These are phyloP conservation scores for Petunia secreta DNA, from an alignment of 257 asterid genomes.

Conservation along the genomic window DNA sequence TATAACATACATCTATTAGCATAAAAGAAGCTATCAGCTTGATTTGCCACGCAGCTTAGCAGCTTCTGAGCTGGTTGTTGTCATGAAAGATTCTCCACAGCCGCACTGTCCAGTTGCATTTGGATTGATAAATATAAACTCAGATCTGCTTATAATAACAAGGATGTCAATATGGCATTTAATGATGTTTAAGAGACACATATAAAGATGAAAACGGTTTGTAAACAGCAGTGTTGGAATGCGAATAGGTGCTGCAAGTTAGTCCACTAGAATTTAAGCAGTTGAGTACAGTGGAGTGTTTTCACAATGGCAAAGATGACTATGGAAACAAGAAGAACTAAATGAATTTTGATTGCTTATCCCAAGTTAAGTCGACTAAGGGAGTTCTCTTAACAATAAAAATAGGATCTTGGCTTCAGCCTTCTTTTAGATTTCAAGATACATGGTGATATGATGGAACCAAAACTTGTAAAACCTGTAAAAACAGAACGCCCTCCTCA, in stretches of 20 bases:
- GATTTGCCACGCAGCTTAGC: conserved; percentile 59
- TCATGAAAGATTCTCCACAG: conserved; percentile 97
- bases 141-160: conserved; percentile 62
- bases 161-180: conserved; percentile 24
- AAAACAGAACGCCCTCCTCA: background rate
- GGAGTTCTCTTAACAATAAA: background rate
- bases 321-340: background rate
- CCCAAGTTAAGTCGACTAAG: background rate
- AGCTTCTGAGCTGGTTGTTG: conserved; percentile 72
- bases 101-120: conserved; percentile 92
- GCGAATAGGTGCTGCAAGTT: background rate
- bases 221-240: background rate
- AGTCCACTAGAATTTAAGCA: background rate
- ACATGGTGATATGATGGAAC: background rate
- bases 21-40: conserved; percentile 20
- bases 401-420: background rate
- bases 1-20: background rate
- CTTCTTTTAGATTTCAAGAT: background rate
- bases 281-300: background rate
- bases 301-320: background rate
- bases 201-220: background rate
- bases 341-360: background rate
- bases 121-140: conserved; percentile 89
- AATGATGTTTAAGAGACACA: background rate
- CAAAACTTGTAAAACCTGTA: background rate